Evolutionary conservation across 108 stramenopile genomes (phyloP).

Genomic region (Ochromonas danica): DNA sequence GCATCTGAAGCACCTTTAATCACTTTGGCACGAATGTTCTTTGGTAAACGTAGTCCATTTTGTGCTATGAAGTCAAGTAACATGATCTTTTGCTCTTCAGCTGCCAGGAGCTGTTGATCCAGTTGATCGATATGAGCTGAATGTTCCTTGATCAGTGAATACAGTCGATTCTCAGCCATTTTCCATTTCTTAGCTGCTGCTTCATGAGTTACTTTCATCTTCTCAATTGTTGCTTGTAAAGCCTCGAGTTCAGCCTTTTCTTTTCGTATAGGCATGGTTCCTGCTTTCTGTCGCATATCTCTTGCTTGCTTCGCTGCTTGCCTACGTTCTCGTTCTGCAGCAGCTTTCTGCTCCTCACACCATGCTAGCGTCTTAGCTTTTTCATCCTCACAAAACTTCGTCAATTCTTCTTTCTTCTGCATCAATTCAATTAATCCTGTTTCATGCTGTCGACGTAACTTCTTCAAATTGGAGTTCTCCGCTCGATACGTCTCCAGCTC

Average conservation of each 20-base stretch:
- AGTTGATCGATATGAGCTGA: neutral
- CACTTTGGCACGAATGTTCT: neutral
- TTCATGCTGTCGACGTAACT: slow-evolving; percentile 12
- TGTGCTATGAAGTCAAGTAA: slow-evolving; percentile 6
- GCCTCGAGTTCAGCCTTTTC: slow-evolving; percentile 32
- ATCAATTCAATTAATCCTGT: neutral
- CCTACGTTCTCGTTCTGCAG: neutral
- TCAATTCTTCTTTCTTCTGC: slow-evolving; percentile 16
- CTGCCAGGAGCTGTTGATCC: slow-evolving; percentile 11
- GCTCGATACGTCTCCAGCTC: neutral
- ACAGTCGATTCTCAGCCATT: slow-evolving; percentile 4
- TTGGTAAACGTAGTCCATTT: neutral
- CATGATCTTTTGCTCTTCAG: neutral
- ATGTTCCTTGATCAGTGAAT: slow-evolving; percentile 3
- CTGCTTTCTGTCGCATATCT: neutral
- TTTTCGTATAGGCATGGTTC: neutral
- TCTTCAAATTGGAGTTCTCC: slow-evolving; percentile 19
- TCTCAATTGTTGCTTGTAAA: slow-evolving; percentile 21
- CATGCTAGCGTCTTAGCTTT: neutral
- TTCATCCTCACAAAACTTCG: neutral
- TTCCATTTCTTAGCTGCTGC: slow-evolving; percentile 23
- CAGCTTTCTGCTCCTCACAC: slow-evolving; percentile 4
- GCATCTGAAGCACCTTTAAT: neutral
- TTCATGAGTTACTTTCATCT: slow-evolving; percentile 1
- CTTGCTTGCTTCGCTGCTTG: slow-evolving; percentile 20